Base-by-base conservation (phyloP, 441 rosid species). In the Arabidopsis hybrid region DNA sequence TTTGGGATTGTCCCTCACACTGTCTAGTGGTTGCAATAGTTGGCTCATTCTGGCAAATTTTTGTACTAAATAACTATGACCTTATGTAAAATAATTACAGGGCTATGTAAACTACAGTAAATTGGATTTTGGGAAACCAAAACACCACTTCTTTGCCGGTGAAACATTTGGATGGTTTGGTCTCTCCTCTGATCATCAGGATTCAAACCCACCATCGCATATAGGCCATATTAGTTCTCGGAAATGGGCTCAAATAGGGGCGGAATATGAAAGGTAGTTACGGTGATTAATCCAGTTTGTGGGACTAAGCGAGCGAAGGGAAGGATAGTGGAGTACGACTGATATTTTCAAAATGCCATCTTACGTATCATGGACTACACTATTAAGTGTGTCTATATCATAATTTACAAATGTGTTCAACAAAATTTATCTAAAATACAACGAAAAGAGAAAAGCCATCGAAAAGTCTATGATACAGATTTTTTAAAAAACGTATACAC, bases 401-500 rank as follows among this genome's bases (percentile, higher is more conserved):
- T 46, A 5, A 34, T 32, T 32, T 52, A 72, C 69, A 72, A 31
- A 52, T 18, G 42, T 31, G 63, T 52, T 52, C 55, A 60, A 70
- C 59, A 60, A 70, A 45, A 58, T 26, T 18, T 29, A 69, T 45
- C 43, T 7, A 12, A 32, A 4, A 43, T 1, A 57, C 4, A 69
- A 43, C 1, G n/a, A 32, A 43, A 31, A 12, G 31, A 3, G 14
- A 21, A 42, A 69, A 12, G 5, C n/a, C 21, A 40, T 12, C 6
- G 14, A 39, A 47, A 58, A 40, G 5, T 11, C 67, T 66, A 57
- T 56, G 51, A 58, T 58, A 58, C 72, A 49, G 9, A 39, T 17
- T 21, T 26, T 51, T 4, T 0, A 5, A 70, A 58, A 58, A 4
- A 2, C 2, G 13, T 35, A 58, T 58, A 58, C 4, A 52, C 71